phyloP scores from a whole-genome alignment of 2,329 filamentous ascomycete genomes.

The Orbilia blumenaviensis region DNA sequence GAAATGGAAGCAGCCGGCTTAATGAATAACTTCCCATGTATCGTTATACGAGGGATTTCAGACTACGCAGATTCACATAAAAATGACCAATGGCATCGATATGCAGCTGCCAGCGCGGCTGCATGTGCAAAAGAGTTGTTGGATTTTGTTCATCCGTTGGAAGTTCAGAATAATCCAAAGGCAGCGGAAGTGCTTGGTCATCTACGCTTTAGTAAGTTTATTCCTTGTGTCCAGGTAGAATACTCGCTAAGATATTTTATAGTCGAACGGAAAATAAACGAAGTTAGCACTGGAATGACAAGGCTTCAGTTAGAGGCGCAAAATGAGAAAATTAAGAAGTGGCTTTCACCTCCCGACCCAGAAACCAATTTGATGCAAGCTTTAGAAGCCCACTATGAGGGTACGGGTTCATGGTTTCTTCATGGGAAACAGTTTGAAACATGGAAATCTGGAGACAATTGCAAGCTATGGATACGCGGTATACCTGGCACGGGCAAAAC shows the following conservation, averaged over 20 bases:
- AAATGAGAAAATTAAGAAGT: not conserved
- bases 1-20: slow-evolving; percentile 19
- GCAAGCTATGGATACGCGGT: slow-evolving; percentile 61
- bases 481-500: slow-evolving; percentile 64
- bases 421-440: slow-evolving; percentile 56
- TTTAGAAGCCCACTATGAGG: not conserved
- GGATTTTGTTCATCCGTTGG: too few species aligned
- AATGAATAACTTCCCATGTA: too few species aligned
- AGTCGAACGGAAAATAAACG: too few species aligned
- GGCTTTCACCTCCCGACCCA: slow-evolving; percentile 10
- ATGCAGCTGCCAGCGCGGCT: not conserved
- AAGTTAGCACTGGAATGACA: too few species aligned
- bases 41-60: too few species aligned
- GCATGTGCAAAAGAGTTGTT: slow-evolving; percentile 14
- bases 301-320: too few species aligned
- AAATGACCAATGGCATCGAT: not conserved
- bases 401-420: slow-evolving; percentile 59
- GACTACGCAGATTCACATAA: slow-evolving; percentile 14
- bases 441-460: slow-evolving; percentile 59
- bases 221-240: too few species aligned
- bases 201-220: too few species aligned
- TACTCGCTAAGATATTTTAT: too few species aligned
- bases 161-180: too few species aligned
- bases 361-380: not conserved
- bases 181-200: too few species aligned